Percentiles rank a stretch among this genome's conserved stretches.
Evolutionary conservation across 2,329 filamentous ascomycete genomes (phyloP).

Genomic region (Arthrobotrys sinensis): DNA sequence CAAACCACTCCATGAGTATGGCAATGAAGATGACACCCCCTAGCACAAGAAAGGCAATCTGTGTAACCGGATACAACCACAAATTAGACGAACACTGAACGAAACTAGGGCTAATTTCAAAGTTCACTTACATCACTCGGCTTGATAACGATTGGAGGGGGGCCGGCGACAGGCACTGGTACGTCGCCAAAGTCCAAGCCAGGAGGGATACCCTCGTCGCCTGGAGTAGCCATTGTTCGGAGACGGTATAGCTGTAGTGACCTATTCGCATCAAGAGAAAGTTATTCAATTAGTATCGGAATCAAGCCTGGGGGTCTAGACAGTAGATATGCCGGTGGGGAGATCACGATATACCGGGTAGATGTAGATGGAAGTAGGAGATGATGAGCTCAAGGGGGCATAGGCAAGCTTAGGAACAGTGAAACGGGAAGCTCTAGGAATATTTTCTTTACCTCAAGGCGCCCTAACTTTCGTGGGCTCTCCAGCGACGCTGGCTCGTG

Average conservation of each 20-base stretch:
- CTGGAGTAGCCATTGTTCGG: background rate
- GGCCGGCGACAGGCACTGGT: background rate
- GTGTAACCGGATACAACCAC: constrained; percentile 4
- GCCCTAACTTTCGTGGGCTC: too few relatives aligned
- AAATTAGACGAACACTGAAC: background rate
- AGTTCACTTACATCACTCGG: constrained; percentile 35
- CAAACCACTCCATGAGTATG: constrained; percentile 85
- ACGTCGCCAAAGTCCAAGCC: background rate
- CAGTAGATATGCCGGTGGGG: too few relatives aligned
- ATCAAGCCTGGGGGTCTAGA: too few relatives aligned
- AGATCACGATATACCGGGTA: too few relatives aligned
- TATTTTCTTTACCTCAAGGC: background rate
- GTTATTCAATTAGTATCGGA: too few relatives aligned
- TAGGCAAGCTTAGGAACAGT: too few relatives aligned
- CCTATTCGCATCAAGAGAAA: too few relatives aligned
- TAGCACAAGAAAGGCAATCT: constrained; percentile 50
- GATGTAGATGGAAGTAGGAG: too few relatives aligned
- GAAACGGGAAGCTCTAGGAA: too few relatives aligned
- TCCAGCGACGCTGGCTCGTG: too few relatives aligned
- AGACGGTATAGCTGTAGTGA: too few relatives aligned
- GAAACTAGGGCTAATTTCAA: background rate
- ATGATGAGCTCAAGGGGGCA: too few relatives aligned
- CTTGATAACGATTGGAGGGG: constrained; percentile 20
- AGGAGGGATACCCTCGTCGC: constrained; percentile 19
- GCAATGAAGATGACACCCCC: constrained; percentile 16